Base-by-base conservation (phyloP, 176 grass and related monocot species). In the Musa schizocarpa region DNA sequence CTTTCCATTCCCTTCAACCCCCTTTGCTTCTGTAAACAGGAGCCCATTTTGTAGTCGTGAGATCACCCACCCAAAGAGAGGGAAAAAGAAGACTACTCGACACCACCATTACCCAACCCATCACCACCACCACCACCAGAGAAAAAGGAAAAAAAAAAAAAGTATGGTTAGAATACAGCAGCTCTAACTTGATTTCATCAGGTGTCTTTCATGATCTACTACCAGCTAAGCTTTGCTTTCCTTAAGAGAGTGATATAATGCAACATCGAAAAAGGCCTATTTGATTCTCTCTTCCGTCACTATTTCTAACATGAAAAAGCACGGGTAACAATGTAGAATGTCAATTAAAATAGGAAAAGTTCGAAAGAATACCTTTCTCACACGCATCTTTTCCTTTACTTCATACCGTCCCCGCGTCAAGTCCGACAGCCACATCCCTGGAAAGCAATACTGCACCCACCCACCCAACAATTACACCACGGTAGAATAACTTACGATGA, bases 331-430 rank as follows among this genome's bases (percentile, higher is more conserved):
- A 34, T 34, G 29, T 43, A 43, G 34, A 43, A 5, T 43, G 34
- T 43, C 34, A 6, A 43, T 43, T 43, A 43, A 9, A 3, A 67
- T 13, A 67, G 16, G 64, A 13, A 6, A 11, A 14, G 11, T 7
- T 9, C n/a, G 16, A 23, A 11, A 11, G 25, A 50, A 43, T 87
- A 96, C 89, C 92, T 96, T 96, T 78, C 82, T 96, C 56, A 84
- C 85, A 51, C 87, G 81, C 73, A 84, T 96, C 85, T 96, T 96
- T 83, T 92, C 85, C 75, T 87, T 88, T 54, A 96, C 92, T 74
- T 86, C 81, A 43, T 96, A 96, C 76, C 85, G 80, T 71, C 76
- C 78, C 58, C 85, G 88, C 34, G 83, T 82, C 69, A 92, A 75
- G 20, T 96, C 92, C 50, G 85, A 74, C 20, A 96, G 83, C 89